phyloP scores from a whole-genome alignment of 306 rosid species.

The Castanopsis chinensis region DNA sequence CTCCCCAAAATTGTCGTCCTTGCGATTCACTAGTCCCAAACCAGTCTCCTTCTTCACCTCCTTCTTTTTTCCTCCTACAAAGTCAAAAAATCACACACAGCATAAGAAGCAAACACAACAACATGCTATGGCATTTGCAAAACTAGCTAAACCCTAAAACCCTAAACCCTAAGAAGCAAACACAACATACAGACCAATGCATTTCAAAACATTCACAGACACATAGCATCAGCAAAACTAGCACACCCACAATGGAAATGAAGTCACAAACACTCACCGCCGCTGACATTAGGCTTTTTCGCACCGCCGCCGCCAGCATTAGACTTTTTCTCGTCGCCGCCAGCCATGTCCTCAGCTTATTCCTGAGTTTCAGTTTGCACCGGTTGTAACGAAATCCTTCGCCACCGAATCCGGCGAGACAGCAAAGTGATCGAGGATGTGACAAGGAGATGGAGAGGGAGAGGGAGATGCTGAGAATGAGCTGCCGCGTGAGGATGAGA shows the following conservation, averaged over 20 bases:
- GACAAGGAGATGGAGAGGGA: too few relatives aligned
- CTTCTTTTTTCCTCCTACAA: constrained; percentile 76
- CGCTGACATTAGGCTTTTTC: too few relatives aligned
- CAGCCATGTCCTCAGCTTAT: neutral
- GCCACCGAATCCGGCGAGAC: too few relatives aligned
- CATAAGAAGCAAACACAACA: constrained; percentile 1
- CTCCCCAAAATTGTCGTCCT: constrained; percentile 90
- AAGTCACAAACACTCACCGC: neutral
- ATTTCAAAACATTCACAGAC: neutral
- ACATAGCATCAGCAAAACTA: neutral
- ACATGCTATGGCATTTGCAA: neutral
- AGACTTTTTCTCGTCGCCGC: neutral
- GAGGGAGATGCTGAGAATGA: too few relatives aligned
- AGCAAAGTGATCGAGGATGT: too few relatives aligned
- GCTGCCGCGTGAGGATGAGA: too few relatives aligned
- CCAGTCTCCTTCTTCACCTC: constrained; percentile 98
- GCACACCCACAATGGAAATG: neutral
- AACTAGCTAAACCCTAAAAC: too few relatives aligned
- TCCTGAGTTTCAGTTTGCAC: neutral
- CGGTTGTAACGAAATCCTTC: too few relatives aligned
- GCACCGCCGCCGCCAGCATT: neutral
- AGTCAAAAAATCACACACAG: neutral
- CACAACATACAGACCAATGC: neutral
- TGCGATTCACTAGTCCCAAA: constrained; percentile 67
- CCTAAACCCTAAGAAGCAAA: neutral